Evolutionary conservation across 1,284 basidiomycete species (phyloP), one percentile per base, ranked within the genome.

Genomic region (Heimioporus punctisporus): DNA sequence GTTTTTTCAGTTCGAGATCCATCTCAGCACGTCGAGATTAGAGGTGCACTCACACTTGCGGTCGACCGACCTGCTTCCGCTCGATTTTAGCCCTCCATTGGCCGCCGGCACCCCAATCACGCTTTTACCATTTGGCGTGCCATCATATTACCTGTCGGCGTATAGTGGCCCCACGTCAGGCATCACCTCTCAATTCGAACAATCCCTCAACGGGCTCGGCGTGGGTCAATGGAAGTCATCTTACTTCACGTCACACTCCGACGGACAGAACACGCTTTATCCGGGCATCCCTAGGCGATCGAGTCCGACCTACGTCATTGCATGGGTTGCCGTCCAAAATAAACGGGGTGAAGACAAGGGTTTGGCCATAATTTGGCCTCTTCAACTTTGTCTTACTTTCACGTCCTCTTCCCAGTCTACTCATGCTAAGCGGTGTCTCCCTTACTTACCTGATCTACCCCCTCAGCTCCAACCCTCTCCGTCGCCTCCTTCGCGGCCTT

Each of bases 331-430:
- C 23, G 84, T 92, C 14, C 83, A 90, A 68, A 90, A 89, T 61
- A 85, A 81, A 55, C 86, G 86, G 58, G 88, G 88, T 30, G 88
- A 90, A 66, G 86, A 88, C 57, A 91, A 90, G 63, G 89, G 89
- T 3, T 73, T 90, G 44, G 75, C 80, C n/a, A 74, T 88, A 46
- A 82, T 92, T 56, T 92, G 89, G 76, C 89, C 89, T 1, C 70
- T 79, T 3, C 69, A 74, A 5, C 79, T 91, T 7, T 86, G 84
- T 60, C 69, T 89, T 31, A 71, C 78, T 0, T 84, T 79, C 56
- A 68, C 71, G 31, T 70, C 78, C 1, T 64, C 66, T 46, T 74
- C 78, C 17, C 67, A 71, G 26, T 71, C 75, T 25, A 53, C 62
- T 9, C 72, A 76, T 55, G 70, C 72, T 27, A 77, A 80, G n/a